Evolutionary conservation across 208 protist genomes (phyloP).

Genomic region (Crithidia mellificae): DNA sequence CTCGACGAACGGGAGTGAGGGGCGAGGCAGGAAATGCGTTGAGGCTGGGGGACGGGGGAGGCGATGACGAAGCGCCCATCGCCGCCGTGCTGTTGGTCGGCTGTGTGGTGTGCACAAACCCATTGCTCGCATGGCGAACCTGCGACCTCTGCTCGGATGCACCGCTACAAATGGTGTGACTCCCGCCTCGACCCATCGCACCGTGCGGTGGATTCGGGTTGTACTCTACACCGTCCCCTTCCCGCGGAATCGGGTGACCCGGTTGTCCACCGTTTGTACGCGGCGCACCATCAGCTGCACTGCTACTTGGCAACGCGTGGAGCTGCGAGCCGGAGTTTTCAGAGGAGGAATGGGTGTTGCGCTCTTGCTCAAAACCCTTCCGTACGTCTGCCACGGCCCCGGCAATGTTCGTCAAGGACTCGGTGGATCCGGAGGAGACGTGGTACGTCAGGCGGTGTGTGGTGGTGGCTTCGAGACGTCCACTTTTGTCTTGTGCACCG

Average conservation of each 20-base stretch:
- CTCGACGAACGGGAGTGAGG: not conserved
- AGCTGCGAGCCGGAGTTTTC: not conserved
- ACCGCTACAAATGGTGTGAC: too few relatives aligned
- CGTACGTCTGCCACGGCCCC: not conserved
- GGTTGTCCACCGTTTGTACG: not conserved
- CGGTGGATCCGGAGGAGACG: not conserved
- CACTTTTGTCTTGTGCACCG: not conserved
- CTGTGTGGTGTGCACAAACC: not conserved
- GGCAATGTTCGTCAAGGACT: conserved; percentile 2
- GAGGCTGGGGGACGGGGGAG: not conserved
- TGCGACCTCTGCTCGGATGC: too few relatives aligned
- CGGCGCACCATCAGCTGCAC: not conserved
- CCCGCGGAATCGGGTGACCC: not conserved
- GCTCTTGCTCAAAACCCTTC: conserved; percentile 1
- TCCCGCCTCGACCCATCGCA: too few relatives aligned
- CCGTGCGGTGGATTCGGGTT: not conserved
- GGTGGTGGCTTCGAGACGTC: not conserved
- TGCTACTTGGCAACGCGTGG: not conserved
- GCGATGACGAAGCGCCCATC: too few relatives aligned
- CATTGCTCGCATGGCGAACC: too few relatives aligned
- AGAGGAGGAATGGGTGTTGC: not conserved
- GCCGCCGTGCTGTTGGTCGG: not conserved
- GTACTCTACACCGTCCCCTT: not conserved
- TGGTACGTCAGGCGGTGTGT: not conserved
- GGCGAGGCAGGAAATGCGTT: not conserved